Base-by-base conservation (phyloP, 192 early-diverging fungal genomes). In the Jimgerdemannia flammicorona region DNA sequence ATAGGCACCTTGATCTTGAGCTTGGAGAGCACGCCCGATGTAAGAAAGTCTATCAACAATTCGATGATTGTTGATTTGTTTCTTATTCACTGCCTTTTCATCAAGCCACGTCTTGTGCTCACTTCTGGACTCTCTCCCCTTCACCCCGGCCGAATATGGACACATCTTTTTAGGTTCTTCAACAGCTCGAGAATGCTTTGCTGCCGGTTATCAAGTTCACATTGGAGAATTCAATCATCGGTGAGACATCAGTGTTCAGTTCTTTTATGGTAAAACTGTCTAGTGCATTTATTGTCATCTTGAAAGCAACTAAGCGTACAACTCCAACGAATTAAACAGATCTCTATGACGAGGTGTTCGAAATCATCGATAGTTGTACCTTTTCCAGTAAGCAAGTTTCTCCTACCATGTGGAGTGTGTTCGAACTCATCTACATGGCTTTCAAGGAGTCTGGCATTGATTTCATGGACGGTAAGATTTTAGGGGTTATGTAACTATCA, bases 361-460 rank as follows among this genome's bases (percentile, higher is more conserved):
- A 96, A 78, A 90, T 97, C 71, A 88, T 97, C 70, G 96, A 98
- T 85, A 90, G 90, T 65, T 92, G 90, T 79, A 93, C 95, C 6
- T 96, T 92, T 79, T 91, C 95, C 20, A 81, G 89, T 68, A 97
- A 97, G 82, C 75, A 85, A 14, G 91, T 97, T 67, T 95, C 94
- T 29, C 92, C 88, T 54, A 90, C 82, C 73, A 94, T 94, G 81
- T 99, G 95, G 96, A 82, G 82, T 49, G 80, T 97, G 73, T 93
- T 96, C 83, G 91, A 89, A 43, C 70, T 88, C 74, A 89, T 97
- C 70, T 92, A 93, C 84, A 77, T 75, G 44, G 86, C 93, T 64
- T 94, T 96, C 85, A 94, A 92, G 85, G 88, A 84, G 64, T 92
- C 92, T 76, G 93, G 92, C 44, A 84, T 89, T 64, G 96, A 97